Percentiles rank a stretch among this genome's conserved stretches.
Evolutionary conservation across 768 basidiomycete species (phyloP).

Genomic region (Rhodotorula babjevae): DNA sequence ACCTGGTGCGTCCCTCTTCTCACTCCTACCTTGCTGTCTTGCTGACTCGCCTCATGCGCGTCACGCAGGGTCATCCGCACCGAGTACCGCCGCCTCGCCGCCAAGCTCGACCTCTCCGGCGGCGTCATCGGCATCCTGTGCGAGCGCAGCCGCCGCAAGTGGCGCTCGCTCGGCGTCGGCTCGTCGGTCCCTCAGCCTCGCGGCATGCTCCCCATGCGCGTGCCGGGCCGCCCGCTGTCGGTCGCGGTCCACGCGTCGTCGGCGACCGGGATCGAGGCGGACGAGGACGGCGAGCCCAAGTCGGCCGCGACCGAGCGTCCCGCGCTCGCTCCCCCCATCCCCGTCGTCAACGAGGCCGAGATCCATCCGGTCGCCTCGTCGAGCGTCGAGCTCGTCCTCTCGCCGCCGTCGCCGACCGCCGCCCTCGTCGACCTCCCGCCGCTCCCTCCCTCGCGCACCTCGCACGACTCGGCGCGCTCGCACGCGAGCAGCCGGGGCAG

Average conservation of each 20-base stretch:
- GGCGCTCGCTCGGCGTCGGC: constrained; percentile 35
- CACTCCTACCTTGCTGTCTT: neutral
- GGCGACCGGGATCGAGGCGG: neutral
- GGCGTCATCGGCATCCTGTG: constrained; percentile 26
- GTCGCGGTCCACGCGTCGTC: neutral
- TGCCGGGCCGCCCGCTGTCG: neutral
- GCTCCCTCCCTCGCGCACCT: neutral
- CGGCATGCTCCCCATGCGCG: neutral
- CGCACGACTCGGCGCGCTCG: neutral
- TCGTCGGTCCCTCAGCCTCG: constrained; percentile 1
- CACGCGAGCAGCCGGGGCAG: neutral
- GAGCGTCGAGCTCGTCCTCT: constrained; percentile 23
- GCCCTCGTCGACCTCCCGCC: neutral
- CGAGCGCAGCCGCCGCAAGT: constrained; percentile 33
- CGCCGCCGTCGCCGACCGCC: constrained; percentile 25
- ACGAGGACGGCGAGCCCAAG: constrained; percentile 7
- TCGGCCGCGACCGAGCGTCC: constrained; percentile 1
- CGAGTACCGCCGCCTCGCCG: constrained; percentile 18
- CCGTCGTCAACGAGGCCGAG: neutral
- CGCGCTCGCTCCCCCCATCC: neutral
- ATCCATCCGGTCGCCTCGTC: neutral
- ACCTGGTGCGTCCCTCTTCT: constrained; percentile 15
- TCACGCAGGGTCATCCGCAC: constrained; percentile 15
- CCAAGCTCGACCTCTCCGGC: neutral
- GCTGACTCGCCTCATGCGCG: neutral